Evolutionary conservation across 129 eudicot species (phyloP), one percentile per base, ranked within the genome.

Genomic region (Flaveria bidentis): DNA sequence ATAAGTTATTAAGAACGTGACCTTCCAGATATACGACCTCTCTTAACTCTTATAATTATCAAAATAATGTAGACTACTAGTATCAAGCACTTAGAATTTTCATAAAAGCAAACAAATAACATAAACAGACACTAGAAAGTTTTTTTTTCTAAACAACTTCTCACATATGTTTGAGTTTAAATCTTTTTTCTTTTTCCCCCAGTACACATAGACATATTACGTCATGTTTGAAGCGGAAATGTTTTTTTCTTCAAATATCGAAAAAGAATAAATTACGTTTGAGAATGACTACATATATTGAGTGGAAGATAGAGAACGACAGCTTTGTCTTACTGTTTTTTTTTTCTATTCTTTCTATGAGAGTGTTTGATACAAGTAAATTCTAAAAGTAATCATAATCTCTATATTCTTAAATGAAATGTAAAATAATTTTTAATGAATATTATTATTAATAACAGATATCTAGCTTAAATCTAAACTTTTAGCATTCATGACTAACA

Each of bases 231-330:
- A 53, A 17, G 22, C 10, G 3, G 3, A n/a, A 53, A 16, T 53
- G 58, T 53, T 16, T 53, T 12, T 53, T 53, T 53, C 22, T 53
- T 53, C 6, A n/a, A 53, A 16, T 6, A 53, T n/a, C 2, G 22
- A 53, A 53, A 53, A 53, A n/a, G 60, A 53, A 53, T 17, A 53
- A 53, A 16, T 53, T 53, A 53, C n/a, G n/a, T 49, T 49, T 49
- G 53, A 49, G 53, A 14, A 14, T 49, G 53, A 49, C 53, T 53
- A 17, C 60, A 53, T 53, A 53, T 13, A 12, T 53, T 13, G 16
- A 13, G 23, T 53, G 60, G 22, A 53, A 53, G 23, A 53, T 49
- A 16, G 60, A 53, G 60, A n/a, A 53, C 60, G 23, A 53, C 60
- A 16, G 2, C 60, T 53, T 5, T 53, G 60, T 53, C 25, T 53